Evolutionary conservation across 2,329 filamentous ascomycete genomes (phyloP).

Genomic region (Scorias spongiosa): DNA sequence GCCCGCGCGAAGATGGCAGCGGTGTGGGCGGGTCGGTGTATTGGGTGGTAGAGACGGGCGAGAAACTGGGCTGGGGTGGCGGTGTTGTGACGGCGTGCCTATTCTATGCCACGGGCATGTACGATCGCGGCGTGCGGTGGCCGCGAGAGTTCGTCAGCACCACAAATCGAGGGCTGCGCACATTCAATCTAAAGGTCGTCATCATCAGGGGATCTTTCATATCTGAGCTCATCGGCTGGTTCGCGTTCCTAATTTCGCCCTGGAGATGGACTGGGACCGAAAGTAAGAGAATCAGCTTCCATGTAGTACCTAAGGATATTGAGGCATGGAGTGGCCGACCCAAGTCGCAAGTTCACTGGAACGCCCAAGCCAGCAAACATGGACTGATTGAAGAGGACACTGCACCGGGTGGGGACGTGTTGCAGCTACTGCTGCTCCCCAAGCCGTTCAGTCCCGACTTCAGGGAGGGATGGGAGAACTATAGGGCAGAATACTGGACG

Average conservation of each 20-base stretch:
- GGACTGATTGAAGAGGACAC: conserved; percentile 67
- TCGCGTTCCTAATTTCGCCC: conserved; percentile 16
- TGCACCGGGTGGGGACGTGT: conserved; percentile 74
- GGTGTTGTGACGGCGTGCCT: conserved; percentile 75
- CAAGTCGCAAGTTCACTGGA: conserved; percentile 45
- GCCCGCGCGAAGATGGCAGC: conserved; percentile 86
- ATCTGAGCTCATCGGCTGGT: conserved; percentile 52
- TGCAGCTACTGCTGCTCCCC: conserved; percentile 77
- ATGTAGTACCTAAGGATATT: conserved; percentile 24
- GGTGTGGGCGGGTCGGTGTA: conserved; percentile 89
- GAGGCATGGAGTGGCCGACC: conserved; percentile 22
- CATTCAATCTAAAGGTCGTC: conserved; percentile 93
- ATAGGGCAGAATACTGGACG: conserved; percentile 91
- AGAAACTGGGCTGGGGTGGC: conserved; percentile 84
- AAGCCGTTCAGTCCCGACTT: conserved; percentile 94
- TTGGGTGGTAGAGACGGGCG: conserved; percentile 81
- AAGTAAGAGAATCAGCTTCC: conserved; percentile 19
- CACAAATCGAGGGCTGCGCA: conserved; percentile 76
- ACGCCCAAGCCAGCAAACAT: conserved; percentile 13
- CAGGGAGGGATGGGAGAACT: conserved; percentile 92
- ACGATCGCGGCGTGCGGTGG: conserved; percentile 90
- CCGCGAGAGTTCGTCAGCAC: conserved; percentile 79
- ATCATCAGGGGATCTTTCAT: conserved; percentile 71
- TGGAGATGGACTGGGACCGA: conserved; percentile 16
- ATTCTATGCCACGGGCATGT: conserved; percentile 90